Base-by-base conservation (phyloP, 805 yeast species). In the Isabelozyma heimii region DNA sequence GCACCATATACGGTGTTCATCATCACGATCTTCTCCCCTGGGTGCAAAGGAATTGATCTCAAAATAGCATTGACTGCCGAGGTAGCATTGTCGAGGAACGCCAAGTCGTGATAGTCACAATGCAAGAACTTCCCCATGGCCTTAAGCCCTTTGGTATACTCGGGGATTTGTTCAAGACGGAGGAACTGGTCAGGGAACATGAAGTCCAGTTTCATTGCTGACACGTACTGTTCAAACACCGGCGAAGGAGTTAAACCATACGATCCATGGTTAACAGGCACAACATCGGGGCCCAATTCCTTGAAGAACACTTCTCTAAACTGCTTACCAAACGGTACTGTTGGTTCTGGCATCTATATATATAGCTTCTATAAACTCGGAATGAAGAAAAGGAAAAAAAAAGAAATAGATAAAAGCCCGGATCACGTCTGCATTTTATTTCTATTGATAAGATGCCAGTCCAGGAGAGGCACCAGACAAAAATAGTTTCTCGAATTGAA, bases 241-340 rank as follows among this genome's bases (percentile, higher is more conserved):
- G 73, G 66, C 8, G 60, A 66, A 0, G 90, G 87, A 3, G 78
- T 69, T 1, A 76, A 66, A 1, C 90, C 91, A 57, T 64, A 85
- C 1, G 87, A 78, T 7, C 90, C 90, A 59, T 84, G 84, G 62
- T 85, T 85, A 42, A 84, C 75, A 13, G 80, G 79, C 4, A 62
- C 60, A 8, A 72, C 69, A 2, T 62, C 70, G 1, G 68, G 56
- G 30, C 66, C 76, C 10, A 82, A 67, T 13, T 61, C 55, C 1
- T 69, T 56, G 59, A 81, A 85, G 58, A 80, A 69, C 48, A 74
- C 63, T n/a, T 70, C 59, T 48, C 77, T 73, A 58, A 83, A 76
- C 9, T 63, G 56, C 48, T 71, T 74, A 5, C 89, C 88, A 56
- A 83, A 82, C 35, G 71, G 61, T 48, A 48, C 54, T 10, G 16